A percentile compares a stretch with the other conserved stretches of the same genome.
phyloP scores from a whole-genome alignment of 179 eudicot species.

The Camellia oleifera region DNA sequence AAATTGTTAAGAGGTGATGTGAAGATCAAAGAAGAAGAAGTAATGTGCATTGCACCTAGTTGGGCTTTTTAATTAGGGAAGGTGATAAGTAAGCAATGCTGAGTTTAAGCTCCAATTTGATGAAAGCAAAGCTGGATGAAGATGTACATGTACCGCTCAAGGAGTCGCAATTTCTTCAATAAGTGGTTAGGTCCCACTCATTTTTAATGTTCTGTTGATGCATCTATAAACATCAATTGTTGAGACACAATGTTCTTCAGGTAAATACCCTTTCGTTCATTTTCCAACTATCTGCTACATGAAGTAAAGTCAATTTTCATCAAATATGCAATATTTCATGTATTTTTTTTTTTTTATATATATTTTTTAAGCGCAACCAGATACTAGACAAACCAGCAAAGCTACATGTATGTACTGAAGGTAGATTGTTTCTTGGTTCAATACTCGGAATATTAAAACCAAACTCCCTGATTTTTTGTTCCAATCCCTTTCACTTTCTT shows the following conservation, averaged over 20 bases:
- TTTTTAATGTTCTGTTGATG: neutral
- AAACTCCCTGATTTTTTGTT: too few species aligned
- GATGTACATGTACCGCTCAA: neutral
- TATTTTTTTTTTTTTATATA: neutral
- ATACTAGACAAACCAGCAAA: too few species aligned
- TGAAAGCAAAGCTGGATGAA: neutral
- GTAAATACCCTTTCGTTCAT: neutral
- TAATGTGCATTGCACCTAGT: constrained; percentile 37
- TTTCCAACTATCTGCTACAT: neutral
- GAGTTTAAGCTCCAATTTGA: neutral
- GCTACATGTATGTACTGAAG: too few species aligned
- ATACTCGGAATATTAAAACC: too few species aligned
- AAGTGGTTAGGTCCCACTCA: neutral
- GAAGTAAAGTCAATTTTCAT: neutral
- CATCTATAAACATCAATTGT: neutral
- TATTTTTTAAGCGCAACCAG: neutral
- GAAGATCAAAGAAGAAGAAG: constrained; percentile 48
- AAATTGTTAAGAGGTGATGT: constrained; percentile 43
- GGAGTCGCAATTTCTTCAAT: neutral
- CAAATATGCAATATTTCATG: neutral
- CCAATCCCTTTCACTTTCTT: neutral
- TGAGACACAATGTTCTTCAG: neutral
- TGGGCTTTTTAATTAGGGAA: constrained; percentile 9
- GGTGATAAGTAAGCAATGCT: neutral
- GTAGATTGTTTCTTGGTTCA: neutral